phyloP scores from a whole-genome alignment of 1,284 basidiomycete genomes.

The Calocybe gambosa region DNA sequence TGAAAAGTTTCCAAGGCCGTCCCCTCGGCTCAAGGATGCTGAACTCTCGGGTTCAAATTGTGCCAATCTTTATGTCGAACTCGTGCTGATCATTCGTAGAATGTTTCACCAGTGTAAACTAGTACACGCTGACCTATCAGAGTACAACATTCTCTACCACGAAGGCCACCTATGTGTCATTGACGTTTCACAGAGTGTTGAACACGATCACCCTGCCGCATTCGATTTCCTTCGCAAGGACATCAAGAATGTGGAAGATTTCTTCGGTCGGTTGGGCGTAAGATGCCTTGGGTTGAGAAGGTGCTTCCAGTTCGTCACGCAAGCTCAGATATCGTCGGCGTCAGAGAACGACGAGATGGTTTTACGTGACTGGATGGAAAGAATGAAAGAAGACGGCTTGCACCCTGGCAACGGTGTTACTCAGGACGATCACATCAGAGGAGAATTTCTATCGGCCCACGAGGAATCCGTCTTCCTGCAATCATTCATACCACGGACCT shows the following conservation, averaged over 20 bases:
- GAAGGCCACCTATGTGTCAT: conserved; percentile 86
- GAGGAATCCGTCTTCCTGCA: conserved; percentile 86
- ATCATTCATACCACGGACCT: conserved; percentile 87
- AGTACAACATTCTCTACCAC: conserved; percentile 96
- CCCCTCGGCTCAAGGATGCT: conserved; percentile 89
- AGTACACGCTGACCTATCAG: conserved; percentile 96
- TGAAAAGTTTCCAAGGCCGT: conserved; percentile 51
- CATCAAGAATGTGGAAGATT: conserved; percentile 90
- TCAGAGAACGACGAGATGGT: conserved; percentile 35
- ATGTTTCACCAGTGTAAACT: conserved; percentile 91
- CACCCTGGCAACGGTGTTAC: conserved; percentile 14
- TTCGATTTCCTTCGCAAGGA: conserved; percentile 96
- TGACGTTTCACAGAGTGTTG: conserved; percentile 98
- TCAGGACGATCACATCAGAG: conserved; percentile 15
- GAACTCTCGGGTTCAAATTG: conserved; percentile 51
- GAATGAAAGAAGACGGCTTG: conserved; percentile 22
- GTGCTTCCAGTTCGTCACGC: conserved; percentile 87
- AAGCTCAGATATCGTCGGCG: conserved; percentile 37
- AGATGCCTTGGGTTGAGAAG: conserved; percentile 74
- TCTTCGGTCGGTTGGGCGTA: conserved; percentile 77
- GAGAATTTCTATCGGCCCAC: conserved; percentile 29
- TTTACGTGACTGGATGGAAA: conserved; percentile 48
- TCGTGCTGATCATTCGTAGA: conserved; percentile 74
- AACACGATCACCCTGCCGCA: conserved; percentile 94
- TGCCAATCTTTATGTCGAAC: conserved; percentile 70